Evolutionary conservation across 306 rosid genomes (phyloP), one percentile per base, ranked within the genome.

Genomic region (Cicer bijugum): DNA sequence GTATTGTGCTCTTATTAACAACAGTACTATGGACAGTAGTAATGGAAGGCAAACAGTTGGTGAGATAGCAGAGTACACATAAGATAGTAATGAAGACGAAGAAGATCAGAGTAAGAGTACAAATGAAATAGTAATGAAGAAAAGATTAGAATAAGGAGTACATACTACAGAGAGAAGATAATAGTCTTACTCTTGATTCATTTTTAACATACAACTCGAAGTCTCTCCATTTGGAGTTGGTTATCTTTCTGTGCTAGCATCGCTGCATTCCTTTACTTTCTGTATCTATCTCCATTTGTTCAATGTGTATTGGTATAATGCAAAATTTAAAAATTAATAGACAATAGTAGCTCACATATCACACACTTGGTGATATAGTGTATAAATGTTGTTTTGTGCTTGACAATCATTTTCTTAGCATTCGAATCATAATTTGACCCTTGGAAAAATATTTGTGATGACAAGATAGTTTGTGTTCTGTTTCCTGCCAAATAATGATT

Each of bases 331-430:
- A 15, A 17, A 45, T 33, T 66, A 40, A 44, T 8, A 20, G 43
- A 47, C 6, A 7, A 16, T 64, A 47, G 35, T 61, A 8, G 44
- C 28, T 11, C 20, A 38, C 67, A 38, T 61, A 35, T 10, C 39
- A 65, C 51, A 42, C 10, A 69, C 60, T 33, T 33, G 8, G 35
- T 48, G 74, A 28, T 28, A 12, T 68, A 53, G 53, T 39, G 75
- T 40, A 14, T 40, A 37, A 71, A 17, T 17, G 7, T 39, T 53
- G 38, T 71, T 39, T 38, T 50, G 61, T 35, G 23, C 23, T 15
- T 42, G 5, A 15, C 23, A 2, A 69, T 69, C 35, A 28, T 28
- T 28, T 50, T 33, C 39, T 61, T 61, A 61, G 43, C n/a, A 46
- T 6, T 12, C 58, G n/a, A 28, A 17, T 44, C 35, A 12, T 23